Conservation (phyloP, 495 filamentous ascomycete species). For the Aspergillus diversus region DNA sequence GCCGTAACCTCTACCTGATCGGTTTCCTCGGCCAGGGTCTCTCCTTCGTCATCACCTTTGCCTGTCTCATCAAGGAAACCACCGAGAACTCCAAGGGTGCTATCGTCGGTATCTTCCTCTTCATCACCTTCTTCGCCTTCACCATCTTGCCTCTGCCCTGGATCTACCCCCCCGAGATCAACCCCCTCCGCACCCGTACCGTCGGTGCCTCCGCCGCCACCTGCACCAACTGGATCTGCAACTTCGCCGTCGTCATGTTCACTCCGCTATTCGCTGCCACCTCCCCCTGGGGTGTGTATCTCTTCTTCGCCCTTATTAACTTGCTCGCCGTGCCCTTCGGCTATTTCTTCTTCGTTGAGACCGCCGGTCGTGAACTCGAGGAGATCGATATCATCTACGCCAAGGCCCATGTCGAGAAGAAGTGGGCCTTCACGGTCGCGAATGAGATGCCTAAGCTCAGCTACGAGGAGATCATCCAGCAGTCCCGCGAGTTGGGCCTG, state of each 20-base stretch:
- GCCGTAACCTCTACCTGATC: constrained; percentile 70
- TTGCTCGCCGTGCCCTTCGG: constrained; percentile 62
- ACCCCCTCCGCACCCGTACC: constrained; percentile 71
- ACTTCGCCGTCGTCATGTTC: constrained; percentile 53
- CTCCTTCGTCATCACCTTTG: constrained; percentile 43
- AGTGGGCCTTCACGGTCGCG: constrained; percentile 41
- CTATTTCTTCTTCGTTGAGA: constrained; percentile 76
- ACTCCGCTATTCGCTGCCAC: constrained; percentile 43
- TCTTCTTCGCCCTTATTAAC: constrained; percentile 74
- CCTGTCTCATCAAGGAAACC: constrained; percentile 31
- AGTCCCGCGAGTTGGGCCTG: constrained; percentile 37
- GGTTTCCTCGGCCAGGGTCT: constrained; percentile 63
- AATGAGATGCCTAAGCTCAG: constrained; percentile 42
- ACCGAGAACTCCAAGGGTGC: constrained; percentile 38
- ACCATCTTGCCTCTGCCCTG: constrained; percentile 57
- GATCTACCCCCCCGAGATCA: constrained; percentile 79
- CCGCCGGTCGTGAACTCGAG: constrained; percentile 68
- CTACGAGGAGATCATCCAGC: constrained; percentile 36
- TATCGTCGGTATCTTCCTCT: constrained; percentile 45
- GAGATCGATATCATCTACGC: constrained; percentile 66
- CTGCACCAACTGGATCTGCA: constrained; percentile 51
- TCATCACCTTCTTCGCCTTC: constrained; percentile 46
- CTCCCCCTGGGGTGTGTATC: constrained; percentile 41
- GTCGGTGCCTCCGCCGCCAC: constrained; percentile 58
- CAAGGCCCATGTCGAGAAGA: constrained; percentile 46